A percentile compares a stretch with the other conserved stretches of the same genome.
Conservation (phyloP, 352 stramenopile genomes). For the Phytophthora multivora region DNA sequence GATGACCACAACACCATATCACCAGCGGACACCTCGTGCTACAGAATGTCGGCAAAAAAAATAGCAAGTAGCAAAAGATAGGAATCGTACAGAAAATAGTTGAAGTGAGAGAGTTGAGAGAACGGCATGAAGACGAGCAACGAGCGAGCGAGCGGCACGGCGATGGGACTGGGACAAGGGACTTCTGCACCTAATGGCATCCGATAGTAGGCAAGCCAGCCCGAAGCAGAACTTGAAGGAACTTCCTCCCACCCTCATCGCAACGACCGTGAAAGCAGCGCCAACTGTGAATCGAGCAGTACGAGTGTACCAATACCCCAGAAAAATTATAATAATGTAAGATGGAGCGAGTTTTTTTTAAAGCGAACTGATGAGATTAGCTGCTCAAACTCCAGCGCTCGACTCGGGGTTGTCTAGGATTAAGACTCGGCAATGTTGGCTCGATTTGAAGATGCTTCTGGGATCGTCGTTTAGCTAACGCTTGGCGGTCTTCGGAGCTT, state of each 20-base stretch:
- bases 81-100: conserved; percentile 32
- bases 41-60: conserved; percentile 37
- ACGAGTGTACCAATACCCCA: conserved; percentile 40
- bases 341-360: conserved; percentile 51
- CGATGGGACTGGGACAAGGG: conserved; percentile 13
- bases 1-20: conserved; percentile 12
- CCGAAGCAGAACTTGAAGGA: conserved; percentile 10
- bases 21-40: conserved; percentile 37
- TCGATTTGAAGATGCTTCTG: conserved; percentile 1
- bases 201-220: conserved; percentile 29
- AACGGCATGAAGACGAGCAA: conserved; percentile 36
- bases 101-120: conserved; percentile 16
- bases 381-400: conserved; percentile 10
- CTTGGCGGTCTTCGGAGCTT: conserved; percentile 32
- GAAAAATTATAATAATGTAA: conserved; percentile 53
- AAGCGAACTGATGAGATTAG: conserved; percentile 10
- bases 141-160: conserved; percentile 29
- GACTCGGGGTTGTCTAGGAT: conserved; percentile 13
- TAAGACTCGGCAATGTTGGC: conserved; percentile 23
- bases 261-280: conserved; percentile 26
- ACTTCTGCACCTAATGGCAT: conserved; percentile 3
- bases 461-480: conserved; percentile 7
- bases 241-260: neutral
- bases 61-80: conserved; percentile 31
- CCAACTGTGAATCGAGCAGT: conserved; percentile 39